These are phyloP conservation scores for Pilaira anomala DNA, from an alignment of 192 early-diverging fungal species.

Conservation along the genomic window DNA sequence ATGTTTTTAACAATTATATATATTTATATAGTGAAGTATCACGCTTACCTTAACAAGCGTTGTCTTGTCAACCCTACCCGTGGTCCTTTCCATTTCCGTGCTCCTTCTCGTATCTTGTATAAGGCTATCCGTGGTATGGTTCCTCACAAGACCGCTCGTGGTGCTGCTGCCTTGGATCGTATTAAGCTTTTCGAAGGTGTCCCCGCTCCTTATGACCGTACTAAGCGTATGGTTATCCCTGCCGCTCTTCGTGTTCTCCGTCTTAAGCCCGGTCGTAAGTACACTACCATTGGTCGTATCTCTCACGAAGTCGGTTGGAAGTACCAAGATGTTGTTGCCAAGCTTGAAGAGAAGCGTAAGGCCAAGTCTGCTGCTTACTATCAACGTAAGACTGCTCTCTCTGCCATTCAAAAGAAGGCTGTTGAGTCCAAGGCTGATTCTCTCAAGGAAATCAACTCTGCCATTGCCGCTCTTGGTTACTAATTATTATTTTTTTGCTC, in stretches of 20 bases:
- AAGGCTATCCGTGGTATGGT: conserved; percentile 97
- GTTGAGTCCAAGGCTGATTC: conserved; percentile 33
- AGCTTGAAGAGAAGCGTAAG: conserved; percentile 99
- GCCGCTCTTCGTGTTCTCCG: conserved; percentile 95
- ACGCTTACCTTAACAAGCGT: conserved; percentile 96
- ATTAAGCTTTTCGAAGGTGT: conserved; percentile 99
- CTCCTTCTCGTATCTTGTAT: conserved; percentile 96
- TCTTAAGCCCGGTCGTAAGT: conserved; percentile 97
- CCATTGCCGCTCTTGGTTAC: conserved; percentile 33
- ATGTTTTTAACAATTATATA: background rate
- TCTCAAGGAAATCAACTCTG: conserved; percentile 34
- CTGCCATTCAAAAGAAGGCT: conserved; percentile 36
- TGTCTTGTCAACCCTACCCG: conserved; percentile 93
- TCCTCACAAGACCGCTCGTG: conserved; percentile 99
- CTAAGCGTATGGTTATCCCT: conserved; percentile 97
- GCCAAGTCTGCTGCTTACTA: conserved; percentile 89
- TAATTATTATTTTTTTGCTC: background rate
- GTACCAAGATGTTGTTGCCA: conserved; percentile 95
- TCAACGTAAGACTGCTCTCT: conserved; percentile 76
- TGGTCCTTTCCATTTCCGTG: conserved; percentile 99
- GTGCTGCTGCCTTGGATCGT: conserved; percentile 94
- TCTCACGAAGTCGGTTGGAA: conserved; percentile 98
- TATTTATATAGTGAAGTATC: conserved; percentile 76
- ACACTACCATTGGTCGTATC: conserved; percentile 90
- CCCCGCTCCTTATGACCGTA: conserved; percentile 94